These are phyloP conservation scores for Porphyrellus cyaneotinctus DNA, from an alignment of 768 basidiomycete species.

Conservation along the genomic window DNA sequence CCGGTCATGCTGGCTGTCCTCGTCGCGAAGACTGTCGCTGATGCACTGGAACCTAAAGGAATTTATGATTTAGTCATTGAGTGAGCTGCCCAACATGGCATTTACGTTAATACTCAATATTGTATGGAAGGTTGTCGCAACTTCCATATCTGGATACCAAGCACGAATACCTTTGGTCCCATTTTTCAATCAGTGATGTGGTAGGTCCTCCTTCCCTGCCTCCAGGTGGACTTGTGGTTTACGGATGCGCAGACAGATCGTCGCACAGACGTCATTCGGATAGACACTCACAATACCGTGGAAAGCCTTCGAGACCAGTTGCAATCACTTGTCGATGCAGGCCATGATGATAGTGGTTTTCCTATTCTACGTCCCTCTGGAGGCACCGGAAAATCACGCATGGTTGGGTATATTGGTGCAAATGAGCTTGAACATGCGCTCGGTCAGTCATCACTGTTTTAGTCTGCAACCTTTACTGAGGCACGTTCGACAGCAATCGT, in stretches of 20 bases:
- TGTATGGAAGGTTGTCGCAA: conserved; percentile 56
- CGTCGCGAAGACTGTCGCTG: conserved; percentile 42
- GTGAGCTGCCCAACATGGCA: conserved; percentile 25
- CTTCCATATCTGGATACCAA: conserved; percentile 92
- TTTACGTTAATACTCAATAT: neutral
- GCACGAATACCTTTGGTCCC: conserved; percentile 85
- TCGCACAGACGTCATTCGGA: conserved; percentile 63
- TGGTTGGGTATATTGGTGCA: conserved; percentile 88
- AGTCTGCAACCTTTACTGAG: neutral
- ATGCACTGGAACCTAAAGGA: conserved; percentile 61
- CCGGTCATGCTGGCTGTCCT: conserved; percentile 87
- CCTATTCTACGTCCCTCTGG: conserved; percentile 65
- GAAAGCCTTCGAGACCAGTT: conserved; percentile 70
- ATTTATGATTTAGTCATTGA: conserved; percentile 98
- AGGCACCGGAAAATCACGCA: conserved; percentile 45
- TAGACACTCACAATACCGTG: conserved; percentile 75
- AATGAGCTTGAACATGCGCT: conserved; percentile 94
- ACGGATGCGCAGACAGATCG: conserved; percentile 52
- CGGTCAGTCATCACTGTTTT: conserved; percentile 43
- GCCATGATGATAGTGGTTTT: conserved; percentile 79
- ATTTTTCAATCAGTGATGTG: conserved; percentile 69
- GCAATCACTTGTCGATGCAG: conserved; percentile 49
- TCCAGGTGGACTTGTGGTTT: neutral
- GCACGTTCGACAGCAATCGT: conserved; percentile 53
- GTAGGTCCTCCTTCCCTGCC: conserved; percentile 46